Evolutionary conservation across 352 stramenopile species (phyloP), one percentile per base, ranked within the genome.

Genomic region (Bremia lactucae): DNA sequence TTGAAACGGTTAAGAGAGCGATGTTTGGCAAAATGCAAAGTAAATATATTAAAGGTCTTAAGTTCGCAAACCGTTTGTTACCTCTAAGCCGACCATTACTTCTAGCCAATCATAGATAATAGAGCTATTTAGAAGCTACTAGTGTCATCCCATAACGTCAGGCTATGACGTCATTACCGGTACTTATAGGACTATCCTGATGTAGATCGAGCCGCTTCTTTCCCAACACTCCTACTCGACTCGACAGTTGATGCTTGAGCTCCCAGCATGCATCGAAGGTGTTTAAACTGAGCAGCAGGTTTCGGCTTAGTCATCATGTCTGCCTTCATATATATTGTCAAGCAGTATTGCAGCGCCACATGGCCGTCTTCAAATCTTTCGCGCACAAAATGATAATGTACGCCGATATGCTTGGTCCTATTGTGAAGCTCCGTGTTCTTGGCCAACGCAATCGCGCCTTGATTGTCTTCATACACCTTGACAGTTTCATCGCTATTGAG

Each of bases 281-380:
- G 6, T 34, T 24, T 19, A 18, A 28, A 41, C 35, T 26, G 19
- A 3, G 28, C 35, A 4, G 35, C 11, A 16, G 19, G 8, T 10
- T 29, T 29, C 4, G 19, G 14, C 35, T 41, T 41, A 2, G 35
- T 41, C 33, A 38, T 38, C 10, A 38, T 23, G 33, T 38, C 33
- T 3, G 33, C 33, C 33, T 21, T 16, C 33, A 38, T 38, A 18
- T 38, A 14, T 4, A 5, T 38, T 14, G 33, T 38, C 1, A 18
- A 38, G 6, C 13, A 16, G 14, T 38, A 36, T 10, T 36, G 31
- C 31, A 36, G 4, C 1, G 20, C 14, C 31, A 36, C 31, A 21
- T 36, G 7, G 9, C 31, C 31, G 13, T 14, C 29, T 35, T 35
- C 29, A 4, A 35, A 6, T 16, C 15, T 35, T 13, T 14, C 29